Conservation (phyloP, 192 early-diverging fungal species). For the Kappamyces sp. region DNA sequence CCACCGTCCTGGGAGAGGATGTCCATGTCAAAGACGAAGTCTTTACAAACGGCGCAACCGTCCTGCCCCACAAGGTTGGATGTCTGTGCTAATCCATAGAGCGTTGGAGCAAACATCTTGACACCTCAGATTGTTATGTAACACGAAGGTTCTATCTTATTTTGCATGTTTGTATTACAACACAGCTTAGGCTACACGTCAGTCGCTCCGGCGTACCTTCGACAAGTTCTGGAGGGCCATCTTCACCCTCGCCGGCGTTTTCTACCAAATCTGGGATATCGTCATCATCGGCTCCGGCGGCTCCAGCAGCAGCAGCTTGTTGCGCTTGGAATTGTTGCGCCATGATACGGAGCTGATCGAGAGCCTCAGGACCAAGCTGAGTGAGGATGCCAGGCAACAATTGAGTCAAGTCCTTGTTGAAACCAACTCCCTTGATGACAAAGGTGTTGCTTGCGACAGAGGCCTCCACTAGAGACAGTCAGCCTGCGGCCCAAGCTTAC, state of each 20-base stretch:
- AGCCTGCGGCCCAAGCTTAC: conserved; percentile 33
- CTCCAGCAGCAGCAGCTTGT: conserved; percentile 52
- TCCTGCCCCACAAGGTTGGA: conserved; percentile 50
- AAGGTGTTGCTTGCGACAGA: conserved; percentile 88
- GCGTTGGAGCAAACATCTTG: conserved; percentile 27
- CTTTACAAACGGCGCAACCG: conserved; percentile 41
- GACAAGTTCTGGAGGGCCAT: no score
- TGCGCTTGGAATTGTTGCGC: conserved; percentile 75
- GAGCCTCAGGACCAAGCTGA: conserved; percentile 85
- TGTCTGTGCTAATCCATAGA: conserved; percentile 1
- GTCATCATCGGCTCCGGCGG: conserved; percentile 59
- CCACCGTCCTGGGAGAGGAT: conserved; percentile 95
- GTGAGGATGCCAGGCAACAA: conserved; percentile 70
- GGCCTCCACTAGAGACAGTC: conserved; percentile 57
- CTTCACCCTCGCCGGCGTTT: no score
- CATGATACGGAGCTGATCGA: conserved; percentile 78
- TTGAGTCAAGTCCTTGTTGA: conserved; percentile 81
- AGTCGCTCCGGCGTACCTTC: no score
- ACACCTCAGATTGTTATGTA: conserved; percentile 38
- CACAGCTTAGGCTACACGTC: no score
- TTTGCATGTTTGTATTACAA: no score
- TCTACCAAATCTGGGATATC: conserved; percentile 93
- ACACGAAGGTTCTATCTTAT: neutral
- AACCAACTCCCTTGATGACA: conserved; percentile 81
- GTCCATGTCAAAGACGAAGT: conserved; percentile 86